A percentile compares a stretch with the other conserved stretches of the same genome.
Conservation (phyloP, 805 yeast genomes). For the Metschnikowia lunata region DNA sequence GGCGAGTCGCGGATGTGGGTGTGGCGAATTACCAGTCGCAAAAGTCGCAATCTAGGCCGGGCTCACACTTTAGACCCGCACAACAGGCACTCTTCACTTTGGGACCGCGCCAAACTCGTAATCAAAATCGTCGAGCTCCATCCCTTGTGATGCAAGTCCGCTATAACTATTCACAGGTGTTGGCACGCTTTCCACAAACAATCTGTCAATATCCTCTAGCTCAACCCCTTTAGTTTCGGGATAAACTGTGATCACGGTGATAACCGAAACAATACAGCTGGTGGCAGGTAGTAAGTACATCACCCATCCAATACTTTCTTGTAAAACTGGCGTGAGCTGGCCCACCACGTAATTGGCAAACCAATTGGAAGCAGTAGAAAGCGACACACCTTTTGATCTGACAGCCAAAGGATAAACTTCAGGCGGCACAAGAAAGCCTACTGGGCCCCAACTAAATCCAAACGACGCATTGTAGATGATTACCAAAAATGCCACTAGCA, state of each 20-base stretch:
- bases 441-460: constrained; percentile 46
- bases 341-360: constrained; percentile 43
- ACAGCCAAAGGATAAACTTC: constrained; percentile 42
- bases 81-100: neutral
- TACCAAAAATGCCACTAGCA: constrained; percentile 38
- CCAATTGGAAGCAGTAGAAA: constrained; percentile 45
- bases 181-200: constrained; percentile 30
- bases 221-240: constrained; percentile 46
- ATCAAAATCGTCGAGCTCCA: constrained; percentile 26
- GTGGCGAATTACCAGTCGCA: no score
- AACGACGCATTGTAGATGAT: constrained; percentile 40
- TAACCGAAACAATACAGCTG: constrained; percentile 33
- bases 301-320: constrained; percentile 37
- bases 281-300: constrained; percentile 39
- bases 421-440: constrained; percentile 42
- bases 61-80: no score
- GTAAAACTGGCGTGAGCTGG: constrained; percentile 41
- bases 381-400: constrained; percentile 41
- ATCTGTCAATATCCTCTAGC: constrained; percentile 38
- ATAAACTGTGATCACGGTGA: constrained; percentile 32
- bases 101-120: constrained; percentile 14
- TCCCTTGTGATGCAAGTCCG: constrained; percentile 9
- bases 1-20: no score
- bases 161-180: constrained; percentile 15
- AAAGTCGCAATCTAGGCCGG: no score